These are phyloP conservation scores for Podospora conica DNA, from an alignment of 495 filamentous ascomycete genomes.

Conservation along the genomic window DNA sequence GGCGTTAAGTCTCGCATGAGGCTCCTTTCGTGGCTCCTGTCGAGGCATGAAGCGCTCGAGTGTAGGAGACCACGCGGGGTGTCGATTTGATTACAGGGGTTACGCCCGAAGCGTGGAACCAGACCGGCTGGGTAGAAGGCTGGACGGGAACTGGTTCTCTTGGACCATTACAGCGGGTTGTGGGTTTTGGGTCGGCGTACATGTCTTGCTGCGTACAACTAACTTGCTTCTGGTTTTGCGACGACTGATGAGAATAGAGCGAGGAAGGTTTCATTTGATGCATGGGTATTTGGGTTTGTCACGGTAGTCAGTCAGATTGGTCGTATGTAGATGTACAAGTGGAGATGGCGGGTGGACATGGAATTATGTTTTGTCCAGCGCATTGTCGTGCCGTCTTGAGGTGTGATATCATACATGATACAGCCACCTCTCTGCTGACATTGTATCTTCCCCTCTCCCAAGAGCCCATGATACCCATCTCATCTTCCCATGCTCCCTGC, in stretches of 20 bases:
- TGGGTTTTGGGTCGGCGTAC: slow-evolving; percentile 3
- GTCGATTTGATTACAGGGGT: not conserved
- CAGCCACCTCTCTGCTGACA: not conserved
- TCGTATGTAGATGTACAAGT: not conserved
- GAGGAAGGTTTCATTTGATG: not conserved
- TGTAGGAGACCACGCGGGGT: too few species aligned
- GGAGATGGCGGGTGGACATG: not conserved
- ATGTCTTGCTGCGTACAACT: slow-evolving; percentile 1
- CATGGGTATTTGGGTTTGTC: not conserved
- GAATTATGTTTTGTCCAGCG: too few species aligned
- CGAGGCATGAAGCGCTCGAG: not conserved
- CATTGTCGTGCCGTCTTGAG: too few species aligned
- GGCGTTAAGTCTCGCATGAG: not conserved
- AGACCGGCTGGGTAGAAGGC: not conserved
- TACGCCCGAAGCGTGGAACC: slow-evolving; percentile 1
- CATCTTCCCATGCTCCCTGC: not conserved
- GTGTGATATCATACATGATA: not conserved
- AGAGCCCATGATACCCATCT: not conserved
- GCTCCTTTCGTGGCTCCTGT: not conserved
- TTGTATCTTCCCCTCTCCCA: not conserved
- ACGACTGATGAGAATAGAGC: slow-evolving; percentile 8
- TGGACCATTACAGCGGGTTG: not conserved
- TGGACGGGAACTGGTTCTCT: not conserved
- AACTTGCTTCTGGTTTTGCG: not conserved
- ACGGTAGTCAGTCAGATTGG: not conserved